Conservation (phyloP, 805 yeast species). For the Wickerhamiella qilinensis region DNA sequence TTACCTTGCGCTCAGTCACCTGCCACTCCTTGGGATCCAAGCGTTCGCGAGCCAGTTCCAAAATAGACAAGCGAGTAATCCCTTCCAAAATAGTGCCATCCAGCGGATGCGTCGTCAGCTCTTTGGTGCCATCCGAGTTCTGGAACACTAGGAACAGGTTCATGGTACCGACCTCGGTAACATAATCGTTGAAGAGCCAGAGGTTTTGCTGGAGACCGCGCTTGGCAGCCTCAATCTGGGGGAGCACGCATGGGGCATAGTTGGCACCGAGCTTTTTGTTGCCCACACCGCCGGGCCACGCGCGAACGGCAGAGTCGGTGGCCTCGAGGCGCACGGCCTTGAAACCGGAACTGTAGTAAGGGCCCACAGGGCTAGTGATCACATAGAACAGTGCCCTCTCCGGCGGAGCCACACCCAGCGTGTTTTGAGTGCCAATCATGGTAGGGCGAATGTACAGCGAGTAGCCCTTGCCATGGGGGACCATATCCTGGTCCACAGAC, state of each 20-base stretch:
- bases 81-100: conserved; percentile 97
- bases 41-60: conserved; percentile 59
- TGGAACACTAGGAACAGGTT: conserved; percentile 80
- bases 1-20: conserved; percentile 65
- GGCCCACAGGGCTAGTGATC: conserved; percentile 93
- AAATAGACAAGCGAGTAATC: conserved; percentile 83
- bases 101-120: conserved; percentile 87
- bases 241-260: conserved; percentile 89
- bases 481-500: conserved; percentile 55
- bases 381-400: conserved; percentile 67
- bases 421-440: conserved; percentile 79
- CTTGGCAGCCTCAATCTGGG: conserved; percentile 76
- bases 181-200: conserved; percentile 78
- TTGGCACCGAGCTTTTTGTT: conserved; percentile 93
- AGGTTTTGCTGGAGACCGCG: conserved; percentile 92
- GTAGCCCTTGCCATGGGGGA: conserved; percentile 78
- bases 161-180: conserved; percentile 98
- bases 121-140: conserved; percentile 67
- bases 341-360: conserved; percentile 89
- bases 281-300: conserved; percentile 99
- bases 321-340: conserved; percentile 91
- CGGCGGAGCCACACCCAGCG: conserved; percentile 77
- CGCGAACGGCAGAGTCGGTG: conserved; percentile 89
- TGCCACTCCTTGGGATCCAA: conserved; percentile 67
- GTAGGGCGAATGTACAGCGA: conserved; percentile 91